A percentile compares a stretch with the other conserved stretches of the same genome.
Conservation (phyloP, 2,329 filamentous ascomycete genomes). For the Fusarium multiceps region DNA sequence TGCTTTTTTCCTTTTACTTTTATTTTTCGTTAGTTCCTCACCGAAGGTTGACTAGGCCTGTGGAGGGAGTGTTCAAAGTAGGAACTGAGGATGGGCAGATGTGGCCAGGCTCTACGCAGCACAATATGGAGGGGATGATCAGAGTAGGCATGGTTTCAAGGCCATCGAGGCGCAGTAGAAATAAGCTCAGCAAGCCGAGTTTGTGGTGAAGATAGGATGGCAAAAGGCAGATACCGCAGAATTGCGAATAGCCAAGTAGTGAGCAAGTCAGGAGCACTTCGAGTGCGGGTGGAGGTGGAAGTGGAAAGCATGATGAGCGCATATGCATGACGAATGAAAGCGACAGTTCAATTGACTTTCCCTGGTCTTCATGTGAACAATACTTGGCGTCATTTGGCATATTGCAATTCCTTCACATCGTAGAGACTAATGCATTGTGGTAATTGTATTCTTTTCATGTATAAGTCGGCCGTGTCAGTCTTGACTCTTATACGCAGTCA, state of each 20-base stretch:
- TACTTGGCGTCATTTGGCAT: no score
- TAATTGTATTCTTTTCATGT: background rate
- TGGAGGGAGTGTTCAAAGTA: conserved; percentile 28
- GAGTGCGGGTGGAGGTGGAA: background rate
- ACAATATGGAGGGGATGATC: conserved; percentile 13
- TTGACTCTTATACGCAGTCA: conserved; percentile 2
- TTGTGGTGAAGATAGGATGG: conserved; percentile 2
- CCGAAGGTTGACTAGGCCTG: conserved; percentile 31
- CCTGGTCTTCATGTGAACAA: background rate
- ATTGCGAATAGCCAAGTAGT: conserved; percentile 5
- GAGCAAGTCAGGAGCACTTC: background rate
- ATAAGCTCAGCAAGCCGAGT: conserved; percentile 3
- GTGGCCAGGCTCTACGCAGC: background rate
- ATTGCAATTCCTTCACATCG: background rate
- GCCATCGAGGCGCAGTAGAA: conserved; percentile 3
- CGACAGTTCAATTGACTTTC: conserved; percentile 30
- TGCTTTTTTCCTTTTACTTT: conserved; percentile 35
- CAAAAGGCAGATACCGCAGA: conserved; percentile 17
- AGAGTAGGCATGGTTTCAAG: conserved; percentile 11
- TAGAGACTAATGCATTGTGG: background rate
- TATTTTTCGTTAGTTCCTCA: conserved; percentile 35
- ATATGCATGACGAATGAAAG: conserved; percentile 45
- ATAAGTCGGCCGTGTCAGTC: background rate
- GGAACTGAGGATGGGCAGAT: background rate
- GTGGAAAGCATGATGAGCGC: conserved; percentile 27